Base-by-base conservation (phyloP, 495 filamentous ascomycete species). In the Usnea hakonensis region DNA sequence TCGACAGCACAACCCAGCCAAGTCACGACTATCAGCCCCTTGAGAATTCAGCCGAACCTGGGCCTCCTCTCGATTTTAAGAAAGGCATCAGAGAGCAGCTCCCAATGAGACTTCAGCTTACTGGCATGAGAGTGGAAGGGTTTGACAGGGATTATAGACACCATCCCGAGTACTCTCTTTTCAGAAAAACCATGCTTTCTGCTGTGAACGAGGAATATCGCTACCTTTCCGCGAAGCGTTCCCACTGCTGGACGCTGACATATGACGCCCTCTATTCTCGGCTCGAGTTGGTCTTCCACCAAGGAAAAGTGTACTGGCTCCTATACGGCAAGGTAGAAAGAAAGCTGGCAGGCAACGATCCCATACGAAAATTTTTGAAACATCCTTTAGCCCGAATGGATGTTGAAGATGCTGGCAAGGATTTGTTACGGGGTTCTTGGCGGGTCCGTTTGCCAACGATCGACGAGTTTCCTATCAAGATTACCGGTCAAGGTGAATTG, bases 301-400 rank as follows among this genome's bases (percentile, higher is more conserved):
- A 66, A 19, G 46, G 62, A 2, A 65, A 67, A n/a, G 62, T 78
- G 3, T 69, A 83, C 54, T 88, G 86, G 85, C 68, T 72, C 0
- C 62, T 87, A 3, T 87, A 74, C 64, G 80, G 79, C 17, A 81
- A 79, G 50, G 68, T 79, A 26, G 67, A 70, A 0, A 41, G 63
- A 30, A 54, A 58, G 9, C 71, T 78, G 30, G 72, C 79, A 2
- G 69, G 68, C 0, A 70, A 74, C n/a, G 77, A 74, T 64, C 60
- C 67, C 10, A 65, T 78, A 30, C 72, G 86, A 40, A 73, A 76
- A 53, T 68, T 80, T 17, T 70, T 87, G 5, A 65, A 69, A 7
- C 78, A 77, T 50, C 86, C 85, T 10, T 74, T 88, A 61, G 85
- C 83, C 7, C 74, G 78, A 52, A 80, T 85, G 74, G 63, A 60